Percentiles rank a stretch among this genome's conserved stretches.
Evolutionary conservation across 75 land plant species (phyloP).

Genomic region (Cunninghamia lanceolata): DNA sequence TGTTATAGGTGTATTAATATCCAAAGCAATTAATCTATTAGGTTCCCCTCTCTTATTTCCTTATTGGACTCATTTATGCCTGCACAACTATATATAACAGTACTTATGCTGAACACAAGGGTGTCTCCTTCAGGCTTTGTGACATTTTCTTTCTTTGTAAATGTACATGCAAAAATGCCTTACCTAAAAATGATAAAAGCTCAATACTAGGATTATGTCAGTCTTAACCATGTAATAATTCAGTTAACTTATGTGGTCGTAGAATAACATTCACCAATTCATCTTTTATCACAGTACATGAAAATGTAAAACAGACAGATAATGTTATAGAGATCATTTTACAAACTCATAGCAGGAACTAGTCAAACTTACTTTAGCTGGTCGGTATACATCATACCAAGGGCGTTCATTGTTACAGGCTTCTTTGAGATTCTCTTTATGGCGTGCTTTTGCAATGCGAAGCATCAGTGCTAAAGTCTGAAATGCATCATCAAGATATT

Average conservation of each 20-base stretch:
- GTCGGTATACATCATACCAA: slow-evolving; percentile 20
- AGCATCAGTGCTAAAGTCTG: slow-evolving; percentile 35
- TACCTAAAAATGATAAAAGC: neutral
- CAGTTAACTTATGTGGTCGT: neutral
- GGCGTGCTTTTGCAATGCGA: slow-evolving; percentile 34
- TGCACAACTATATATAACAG: neutral
- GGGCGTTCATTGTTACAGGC: slow-evolving; percentile 35
- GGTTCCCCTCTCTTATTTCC: neutral
- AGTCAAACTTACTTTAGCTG: slow-evolving; percentile 18
- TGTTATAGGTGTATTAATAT: neutral
- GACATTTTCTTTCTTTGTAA: neutral
- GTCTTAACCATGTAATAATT: neutral
- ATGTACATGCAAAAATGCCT: neutral
- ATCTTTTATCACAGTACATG: neutral
- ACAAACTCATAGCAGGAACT: neutral
- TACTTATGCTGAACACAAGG: neutral
- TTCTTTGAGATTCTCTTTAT: slow-evolving; percentile 37
- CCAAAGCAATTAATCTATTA: neutral
- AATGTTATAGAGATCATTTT: neutral
- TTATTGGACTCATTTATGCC: neutral
- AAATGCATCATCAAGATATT: slow-evolving; percentile 34
- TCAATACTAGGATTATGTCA: neutral
- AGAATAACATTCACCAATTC: neutral
- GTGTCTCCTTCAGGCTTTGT: neutral
- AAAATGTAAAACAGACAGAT: neutral